Evolutionary conservation across 257 asterid genomes (phyloP).

Genomic region (Striga asiatica): DNA sequence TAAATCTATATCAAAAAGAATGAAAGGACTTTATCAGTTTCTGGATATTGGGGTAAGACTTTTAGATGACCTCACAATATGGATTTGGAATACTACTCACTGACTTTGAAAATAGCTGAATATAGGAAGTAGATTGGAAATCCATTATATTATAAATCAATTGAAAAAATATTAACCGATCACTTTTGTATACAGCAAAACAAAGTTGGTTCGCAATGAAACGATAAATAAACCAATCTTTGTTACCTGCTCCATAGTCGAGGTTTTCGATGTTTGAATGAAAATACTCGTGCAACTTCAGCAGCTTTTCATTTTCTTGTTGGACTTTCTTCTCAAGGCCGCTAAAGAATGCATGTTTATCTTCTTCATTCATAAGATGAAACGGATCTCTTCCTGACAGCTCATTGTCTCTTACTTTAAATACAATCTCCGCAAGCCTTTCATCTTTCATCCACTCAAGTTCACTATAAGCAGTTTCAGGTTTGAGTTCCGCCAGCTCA

Average conservation of each 20-base stretch:
- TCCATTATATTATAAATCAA: neutral
- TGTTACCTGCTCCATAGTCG: constrained; percentile 95
- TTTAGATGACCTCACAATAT: neutral
- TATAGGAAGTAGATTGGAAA: neutral
- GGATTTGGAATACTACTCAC: neutral
- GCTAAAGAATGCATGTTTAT: constrained; percentile 52
- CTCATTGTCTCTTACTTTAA: constrained; percentile 89
- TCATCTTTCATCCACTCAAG: constrained; percentile 95
- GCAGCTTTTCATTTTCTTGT: constrained; percentile 55
- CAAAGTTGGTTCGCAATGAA: constrained; percentile 2
- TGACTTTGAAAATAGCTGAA: neutral
- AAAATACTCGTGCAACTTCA: constrained; percentile 65
- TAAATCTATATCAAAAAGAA: no score
- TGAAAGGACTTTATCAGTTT: no score
- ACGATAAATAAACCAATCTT: constrained; percentile 6
- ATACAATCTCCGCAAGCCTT: constrained; percentile 71
- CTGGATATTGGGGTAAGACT: no score
- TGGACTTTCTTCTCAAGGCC: constrained; percentile 93
- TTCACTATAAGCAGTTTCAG: constrained; percentile 41
- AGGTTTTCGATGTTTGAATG: constrained; percentile 93
- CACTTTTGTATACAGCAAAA: no score
- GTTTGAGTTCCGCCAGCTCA: constrained; percentile 35
- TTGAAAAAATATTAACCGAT: no score
- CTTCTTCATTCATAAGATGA: constrained; percentile 61
- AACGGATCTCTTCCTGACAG: constrained; percentile 92